phyloP scores from a whole-genome alignment of 2,329 filamentous ascomycete species.

The Metarhizium brunneum region DNA sequence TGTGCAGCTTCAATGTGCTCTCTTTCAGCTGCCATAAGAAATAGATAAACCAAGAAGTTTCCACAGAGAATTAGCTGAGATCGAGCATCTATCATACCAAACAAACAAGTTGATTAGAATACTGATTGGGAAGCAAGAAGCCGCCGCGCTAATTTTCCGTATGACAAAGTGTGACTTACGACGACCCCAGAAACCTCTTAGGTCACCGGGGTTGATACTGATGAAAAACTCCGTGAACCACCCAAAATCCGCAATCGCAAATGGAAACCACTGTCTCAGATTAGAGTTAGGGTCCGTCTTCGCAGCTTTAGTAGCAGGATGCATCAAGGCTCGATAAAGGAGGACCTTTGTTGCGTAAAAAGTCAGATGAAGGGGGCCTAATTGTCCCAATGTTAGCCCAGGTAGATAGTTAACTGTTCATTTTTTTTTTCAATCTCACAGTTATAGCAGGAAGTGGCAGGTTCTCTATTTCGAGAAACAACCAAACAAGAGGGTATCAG shows the following conservation, averaged over 20 bases:
- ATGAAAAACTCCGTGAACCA: constrained; percentile 29
- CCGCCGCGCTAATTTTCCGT: background rate
- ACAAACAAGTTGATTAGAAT: background rate
- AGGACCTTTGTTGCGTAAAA: constrained; percentile 33
- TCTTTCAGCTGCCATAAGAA: constrained; percentile 30
- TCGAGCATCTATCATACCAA: constrained; percentile 17
- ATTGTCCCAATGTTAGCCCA: background rate
- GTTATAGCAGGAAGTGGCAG: constrained; percentile 13
- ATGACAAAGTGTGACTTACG: constrained; percentile 21
- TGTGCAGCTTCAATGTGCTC: constrained; percentile 25
- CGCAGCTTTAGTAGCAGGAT: constrained; percentile 31
- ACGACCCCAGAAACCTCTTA: constrained; percentile 35
- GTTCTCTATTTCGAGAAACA: constrained; percentile 11
- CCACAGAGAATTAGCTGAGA: constrained; percentile 37
- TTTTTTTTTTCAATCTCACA: constrained; percentile 9
- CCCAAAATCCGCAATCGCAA: constrained; percentile 25
- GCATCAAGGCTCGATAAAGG: constrained; percentile 34
- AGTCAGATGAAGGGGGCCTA: constrained; percentile 30
- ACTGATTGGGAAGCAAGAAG: background rate
- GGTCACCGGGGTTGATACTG: constrained; percentile 22
- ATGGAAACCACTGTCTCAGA: constrained; percentile 24
- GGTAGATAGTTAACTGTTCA: background rate
- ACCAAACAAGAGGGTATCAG: constrained; percentile 26
- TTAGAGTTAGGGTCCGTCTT: constrained; percentile 26
- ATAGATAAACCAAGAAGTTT: constrained; percentile 39